Base-by-base conservation (phyloP, 441 rosid species). In the Brassica balearica region DNA sequence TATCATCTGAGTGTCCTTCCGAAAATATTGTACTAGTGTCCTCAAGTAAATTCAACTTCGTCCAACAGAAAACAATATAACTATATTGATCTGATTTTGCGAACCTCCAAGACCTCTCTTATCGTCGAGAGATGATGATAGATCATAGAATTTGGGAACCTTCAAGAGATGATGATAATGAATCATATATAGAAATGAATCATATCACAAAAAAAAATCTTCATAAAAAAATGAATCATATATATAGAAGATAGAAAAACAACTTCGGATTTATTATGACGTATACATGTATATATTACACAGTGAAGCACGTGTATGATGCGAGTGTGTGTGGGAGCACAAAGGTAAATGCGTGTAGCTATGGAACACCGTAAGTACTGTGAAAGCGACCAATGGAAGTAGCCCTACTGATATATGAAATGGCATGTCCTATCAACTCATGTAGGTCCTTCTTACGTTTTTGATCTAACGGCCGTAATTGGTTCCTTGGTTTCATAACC, bases 381-480 rank as follows among this genome's bases (percentile, higher is more conserved):
- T 76, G 83, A 80, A 75, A 71, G 76, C 69, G 73, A 80, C 80
- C 83, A 60, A 80, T 71, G 59, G 76, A 64, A 66, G 75, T 56
- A 73, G 61, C 65, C 66, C 78, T 62, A 79, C 56, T 41, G 75
- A 51, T 69, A 71, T 75, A 36, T 65, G 5, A 41, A 36, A 65
- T 65, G 80, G 71, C 83, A 75, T 76, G 80, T 80, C 83, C 61
- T 73, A 75, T 80, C 76, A 71, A 59, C 73, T 80, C 79, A 69
- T 19, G 48, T 41, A 41, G 36, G 77, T 79, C 68, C 70, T 73
- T 73, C 67, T 69, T 61, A 58, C 2, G 9, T 10, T 46, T 66
- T 60, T 23, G 25, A 80, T 80, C 83, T 7, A 71, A 75, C 83
- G 83, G 83, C 69, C 71, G 17, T 0, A 3, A 70, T 32, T 32